These are phyloP conservation scores for Tylopilus subfusipes DNA, from an alignment of 768 basidiomycete species.

Conservation along the genomic window DNA sequence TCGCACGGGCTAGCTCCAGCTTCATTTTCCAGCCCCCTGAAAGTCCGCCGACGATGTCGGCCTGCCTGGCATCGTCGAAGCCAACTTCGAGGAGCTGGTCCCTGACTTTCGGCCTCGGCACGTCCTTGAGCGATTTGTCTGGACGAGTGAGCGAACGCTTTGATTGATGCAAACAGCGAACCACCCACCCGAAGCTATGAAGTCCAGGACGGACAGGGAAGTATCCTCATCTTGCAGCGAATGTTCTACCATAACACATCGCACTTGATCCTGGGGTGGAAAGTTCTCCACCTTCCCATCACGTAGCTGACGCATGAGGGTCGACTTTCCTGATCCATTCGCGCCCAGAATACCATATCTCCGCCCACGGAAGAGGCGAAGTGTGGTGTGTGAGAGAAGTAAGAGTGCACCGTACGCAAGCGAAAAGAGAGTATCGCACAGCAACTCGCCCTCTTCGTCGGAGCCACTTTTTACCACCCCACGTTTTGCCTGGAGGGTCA, in stretches of 20 bases:
- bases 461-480: conserved; percentile 39
- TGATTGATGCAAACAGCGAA: conserved; percentile 6
- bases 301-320: conserved; percentile 91
- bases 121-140: conserved; percentile 67
- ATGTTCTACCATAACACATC: conserved; percentile 97
- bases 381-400: conserved; percentile 88
- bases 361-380: conserved; percentile 84
- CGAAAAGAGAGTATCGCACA: conserved; percentile 93
- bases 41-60: conserved; percentile 80
- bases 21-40: conserved; percentile 99
- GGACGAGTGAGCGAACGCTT: conserved; percentile 6
- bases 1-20: conserved; percentile 90
- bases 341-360: conserved; percentile 94
- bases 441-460: conserved; percentile 75
- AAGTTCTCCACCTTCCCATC: conserved; percentile 97
- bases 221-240: conserved; percentile 92
- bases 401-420: conserved; percentile 93
- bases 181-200: conserved; percentile 74
- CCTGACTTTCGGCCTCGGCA: conserved; percentile 69
- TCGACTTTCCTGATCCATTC: conserved; percentile 97
- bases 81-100: conserved; percentile 84
- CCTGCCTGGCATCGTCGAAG: conserved; percentile 83
- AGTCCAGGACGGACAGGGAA: conserved; percentile 78
- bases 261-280: conserved; percentile 80
- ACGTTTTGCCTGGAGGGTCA: conserved; percentile 54